Evolutionary conservation across 495 filamentous ascomycete genomes (phyloP).

Genomic region (Penicillium ucsense): DNA sequence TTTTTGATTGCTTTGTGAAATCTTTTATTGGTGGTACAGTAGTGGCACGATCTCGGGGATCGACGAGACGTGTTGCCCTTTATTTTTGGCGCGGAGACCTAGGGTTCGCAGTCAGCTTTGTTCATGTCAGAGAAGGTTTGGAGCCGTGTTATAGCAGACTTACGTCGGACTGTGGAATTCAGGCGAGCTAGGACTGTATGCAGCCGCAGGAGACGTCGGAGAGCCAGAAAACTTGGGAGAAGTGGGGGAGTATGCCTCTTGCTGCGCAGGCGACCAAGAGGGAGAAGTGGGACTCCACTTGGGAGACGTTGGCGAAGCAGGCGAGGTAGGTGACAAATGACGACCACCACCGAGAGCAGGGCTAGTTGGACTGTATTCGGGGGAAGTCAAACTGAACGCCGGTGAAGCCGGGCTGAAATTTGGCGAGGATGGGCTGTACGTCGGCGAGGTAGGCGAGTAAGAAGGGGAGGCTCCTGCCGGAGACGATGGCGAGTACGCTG

Average conservation of each 20-base stretch:
- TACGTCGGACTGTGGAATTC: slow-evolving; percentile 36
- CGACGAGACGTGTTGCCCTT: slow-evolving; percentile 11
- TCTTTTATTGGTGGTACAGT: slow-evolving; percentile 34
- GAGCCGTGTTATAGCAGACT: slow-evolving; percentile 5
- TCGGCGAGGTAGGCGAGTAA: slow-evolving; percentile 66
- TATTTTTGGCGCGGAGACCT: slow-evolving; percentile 43
- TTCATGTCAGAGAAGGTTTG: no score
- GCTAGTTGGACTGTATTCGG: slow-evolving; percentile 61
- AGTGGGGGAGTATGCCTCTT: slow-evolving; percentile 66
- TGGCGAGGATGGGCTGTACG: slow-evolving; percentile 55
- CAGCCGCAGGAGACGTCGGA: slow-evolving; percentile 40
- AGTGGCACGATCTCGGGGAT: slow-evolving; percentile 18
- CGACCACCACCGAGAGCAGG: slow-evolving; percentile 44
- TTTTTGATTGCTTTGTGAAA: slow-evolving; percentile 27
- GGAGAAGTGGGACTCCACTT: slow-evolving; percentile 70
- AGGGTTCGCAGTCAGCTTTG: slow-evolving; percentile 1
- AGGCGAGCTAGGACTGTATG: slow-evolving; percentile 46
- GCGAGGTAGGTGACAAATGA: slow-evolving; percentile 55
- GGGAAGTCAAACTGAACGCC: slow-evolving; percentile 46
- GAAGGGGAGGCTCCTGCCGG: slow-evolving; percentile 68
- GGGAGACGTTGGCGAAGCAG: slow-evolving; percentile 58
- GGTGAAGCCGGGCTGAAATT: slow-evolving; percentile 52
- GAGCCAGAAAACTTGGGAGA: slow-evolving; percentile 60
- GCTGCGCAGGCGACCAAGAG: slow-evolving; percentile 57
- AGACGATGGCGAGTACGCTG: slow-evolving; percentile 77